Conservation (phyloP, 2,329 filamentous ascomycete species). For the Aspergillus ustus region DNA sequence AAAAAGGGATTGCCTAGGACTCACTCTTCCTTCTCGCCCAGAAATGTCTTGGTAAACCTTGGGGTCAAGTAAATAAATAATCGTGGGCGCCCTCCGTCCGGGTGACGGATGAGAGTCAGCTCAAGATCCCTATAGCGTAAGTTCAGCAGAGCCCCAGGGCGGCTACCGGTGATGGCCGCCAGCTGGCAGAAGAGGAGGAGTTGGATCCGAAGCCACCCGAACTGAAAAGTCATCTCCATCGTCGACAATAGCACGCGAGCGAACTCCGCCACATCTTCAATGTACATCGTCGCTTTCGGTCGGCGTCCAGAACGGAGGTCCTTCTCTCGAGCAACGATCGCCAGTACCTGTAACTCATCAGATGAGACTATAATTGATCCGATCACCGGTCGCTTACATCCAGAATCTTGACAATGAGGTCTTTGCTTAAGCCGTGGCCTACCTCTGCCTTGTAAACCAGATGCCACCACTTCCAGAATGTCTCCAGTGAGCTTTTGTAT, state of each 20-base stretch:
- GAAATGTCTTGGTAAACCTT: constrained; percentile 7
- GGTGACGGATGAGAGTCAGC: constrained; percentile 30
- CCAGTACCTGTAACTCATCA: constrained; percentile 31
- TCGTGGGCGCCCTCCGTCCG: constrained; percentile 22
- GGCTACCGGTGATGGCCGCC: constrained; percentile 32
- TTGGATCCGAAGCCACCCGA: constrained; percentile 32
- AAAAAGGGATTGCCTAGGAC: constrained; percentile 6
- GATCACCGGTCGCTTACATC: constrained; percentile 22
- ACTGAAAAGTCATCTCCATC: constrained; percentile 36
- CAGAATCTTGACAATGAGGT: constrained; percentile 25
- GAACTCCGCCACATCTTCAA: constrained; percentile 38
- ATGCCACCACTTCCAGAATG: constrained; percentile 33
- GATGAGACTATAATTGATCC: not conserved
- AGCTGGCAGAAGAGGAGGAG: constrained; percentile 33
- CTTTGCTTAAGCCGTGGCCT: constrained; percentile 24
- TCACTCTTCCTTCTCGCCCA: constrained; percentile 29
- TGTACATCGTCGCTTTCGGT: constrained; percentile 37
- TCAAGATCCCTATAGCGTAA: constrained; percentile 25
- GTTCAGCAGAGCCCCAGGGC: constrained; percentile 27
- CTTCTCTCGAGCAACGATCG: constrained; percentile 31
- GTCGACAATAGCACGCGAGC: constrained; percentile 34
- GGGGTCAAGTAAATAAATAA: constrained; percentile 23
- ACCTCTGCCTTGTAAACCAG: constrained; percentile 28
- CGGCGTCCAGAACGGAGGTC: constrained; percentile 24
- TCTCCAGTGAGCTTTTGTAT: constrained; percentile 26